Conservation (phyloP, 2,329 filamentous ascomycete species). For the Hypomyces rosellus region DNA sequence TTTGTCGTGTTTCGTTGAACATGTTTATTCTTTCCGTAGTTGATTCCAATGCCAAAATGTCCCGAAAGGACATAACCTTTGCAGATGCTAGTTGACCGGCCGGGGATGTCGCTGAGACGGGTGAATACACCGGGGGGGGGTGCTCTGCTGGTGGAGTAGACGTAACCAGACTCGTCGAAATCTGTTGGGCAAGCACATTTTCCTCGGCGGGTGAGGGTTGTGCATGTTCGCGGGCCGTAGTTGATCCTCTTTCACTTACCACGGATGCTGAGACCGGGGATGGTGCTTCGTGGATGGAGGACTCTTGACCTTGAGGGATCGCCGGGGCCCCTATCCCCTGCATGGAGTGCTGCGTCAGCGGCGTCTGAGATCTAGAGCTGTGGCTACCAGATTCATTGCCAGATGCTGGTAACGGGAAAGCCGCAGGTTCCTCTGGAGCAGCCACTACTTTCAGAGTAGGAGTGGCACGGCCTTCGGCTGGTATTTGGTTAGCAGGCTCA, state of each 20-base stretch:
- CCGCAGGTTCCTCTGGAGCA: slow-evolving; percentile 3
- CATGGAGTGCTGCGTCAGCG: neutral
- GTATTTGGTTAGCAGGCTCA: neutral
- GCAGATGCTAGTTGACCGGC: slow-evolving; percentile 11
- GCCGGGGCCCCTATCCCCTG: too few species aligned
- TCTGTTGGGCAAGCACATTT: slow-evolving; percentile 30
- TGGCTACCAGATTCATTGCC: slow-evolving; percentile 9
- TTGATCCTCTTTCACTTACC: slow-evolving; percentile 24
- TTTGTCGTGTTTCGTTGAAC: slow-evolving; percentile 64
- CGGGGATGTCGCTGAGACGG: slow-evolving; percentile 13
- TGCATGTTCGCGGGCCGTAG: slow-evolving; percentile 18
- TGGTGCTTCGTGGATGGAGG: slow-evolving; percentile 30
- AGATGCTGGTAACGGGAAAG: slow-evolving; percentile 14
- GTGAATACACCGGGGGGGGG: slow-evolving; percentile 26
- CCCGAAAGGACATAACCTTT: slow-evolving; percentile 56
- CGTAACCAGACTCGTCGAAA: slow-evolving; percentile 29
- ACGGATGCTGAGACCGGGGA: slow-evolving; percentile 36
- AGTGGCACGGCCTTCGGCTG: neutral
- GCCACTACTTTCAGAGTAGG: slow-evolving; percentile 1
- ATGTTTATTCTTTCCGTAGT: slow-evolving; percentile 63
- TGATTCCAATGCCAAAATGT: slow-evolving; percentile 66
- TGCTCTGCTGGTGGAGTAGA: slow-evolving; percentile 32
- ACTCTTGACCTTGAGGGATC: slow-evolving; percentile 15
- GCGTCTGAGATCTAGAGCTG: slow-evolving; percentile 9
- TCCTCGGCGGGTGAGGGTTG: slow-evolving; percentile 40